Percentiles rank a stretch among this genome's conserved stretches.
These are phyloP conservation scores for Phaeophleospora eucalypticola DNA, from an alignment of 2,329 filamentous ascomycete species.

Conservation along the genomic window DNA sequence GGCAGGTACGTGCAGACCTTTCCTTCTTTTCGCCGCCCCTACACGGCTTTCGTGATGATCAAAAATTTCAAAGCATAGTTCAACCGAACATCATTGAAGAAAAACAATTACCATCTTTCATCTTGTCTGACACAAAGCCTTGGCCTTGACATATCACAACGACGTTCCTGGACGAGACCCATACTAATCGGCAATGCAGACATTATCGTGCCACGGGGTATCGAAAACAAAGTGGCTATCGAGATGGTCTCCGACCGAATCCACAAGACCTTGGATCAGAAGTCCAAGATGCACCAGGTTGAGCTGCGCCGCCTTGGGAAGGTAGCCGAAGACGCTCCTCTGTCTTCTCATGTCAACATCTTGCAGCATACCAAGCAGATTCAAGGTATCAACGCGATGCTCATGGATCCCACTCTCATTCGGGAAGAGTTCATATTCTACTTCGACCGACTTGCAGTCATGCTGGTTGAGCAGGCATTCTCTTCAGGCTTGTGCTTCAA, in stretches of 20 bases:
- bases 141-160: neutral
- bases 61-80: slow-evolving; percentile 38
- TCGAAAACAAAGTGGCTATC: slow-evolving; percentile 92
- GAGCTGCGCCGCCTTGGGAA: slow-evolving; percentile 73
- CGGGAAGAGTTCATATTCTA: slow-evolving; percentile 96
- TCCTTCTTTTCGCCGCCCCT: slow-evolving; percentile 1
- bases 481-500: slow-evolving; percentile 68
- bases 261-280: slow-evolving; percentile 77
- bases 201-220: slow-evolving; percentile 89
- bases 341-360: slow-evolving; percentile 71
- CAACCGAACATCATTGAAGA: slow-evolving; percentile 38
- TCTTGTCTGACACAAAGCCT: slow-evolving; percentile 30
- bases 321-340: slow-evolving; percentile 60
- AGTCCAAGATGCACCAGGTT: slow-evolving; percentile 76
- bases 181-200: too few relatives aligned
- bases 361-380: slow-evolving; percentile 76
- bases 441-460: slow-evolving; percentile 81
- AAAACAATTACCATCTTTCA: slow-evolving; percentile 36
- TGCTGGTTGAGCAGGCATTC: slow-evolving; percentile 78
- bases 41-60: slow-evolving; percentile 32
- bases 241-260: slow-evolving; percentile 91
- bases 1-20: slow-evolving; percentile 55
- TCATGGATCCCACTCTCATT: slow-evolving; percentile 72
- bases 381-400: slow-evolving; percentile 81
- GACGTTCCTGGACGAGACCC: too few relatives aligned